A percentile compares a stretch with the other conserved stretches of the same genome.
Evolutionary conservation across 345 rosid genomes (phyloP).

Genomic region (Balakata baccata): DNA sequence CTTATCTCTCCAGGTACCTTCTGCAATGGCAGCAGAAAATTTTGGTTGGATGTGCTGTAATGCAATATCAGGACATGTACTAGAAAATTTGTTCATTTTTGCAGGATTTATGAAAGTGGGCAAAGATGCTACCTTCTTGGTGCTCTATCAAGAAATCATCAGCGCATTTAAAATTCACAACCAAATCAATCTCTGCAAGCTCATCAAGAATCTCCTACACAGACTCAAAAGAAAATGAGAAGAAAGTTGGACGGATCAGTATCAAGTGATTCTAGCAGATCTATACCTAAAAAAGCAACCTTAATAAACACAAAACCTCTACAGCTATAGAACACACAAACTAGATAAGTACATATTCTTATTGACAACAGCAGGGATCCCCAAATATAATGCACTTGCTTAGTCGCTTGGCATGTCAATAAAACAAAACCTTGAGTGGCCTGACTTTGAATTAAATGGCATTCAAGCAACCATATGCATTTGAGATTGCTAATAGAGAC

Average conservation of each 20-base stretch:
- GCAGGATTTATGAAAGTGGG: not conserved
- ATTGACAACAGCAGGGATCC: not conserved
- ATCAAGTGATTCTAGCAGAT: not conserved
- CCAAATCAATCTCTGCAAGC: slow-evolving; percentile 29
- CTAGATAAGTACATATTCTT: not conserved
- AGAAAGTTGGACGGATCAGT: not conserved
- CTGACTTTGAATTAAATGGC: not conserved
- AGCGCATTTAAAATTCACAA: slow-evolving; percentile 21
- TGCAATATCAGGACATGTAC: not conserved
- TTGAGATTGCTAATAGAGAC: slow-evolving; percentile 1
- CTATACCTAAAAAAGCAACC: not conserved
- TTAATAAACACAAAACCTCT: not conserved
- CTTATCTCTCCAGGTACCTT: slow-evolving; percentile 16
- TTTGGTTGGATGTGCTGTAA: not conserved
- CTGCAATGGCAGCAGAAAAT: slow-evolving; percentile 13
- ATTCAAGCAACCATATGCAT: not conserved
- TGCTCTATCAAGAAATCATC: slow-evolving; percentile 13
- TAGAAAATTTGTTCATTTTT: not conserved
- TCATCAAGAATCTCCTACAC: slow-evolving; percentile 30
- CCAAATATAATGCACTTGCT: not conserved
- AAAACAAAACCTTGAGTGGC: not conserved
- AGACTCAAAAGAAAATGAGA: not conserved
- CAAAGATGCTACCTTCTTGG: slow-evolving; percentile 14
- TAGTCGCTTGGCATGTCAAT: not conserved
- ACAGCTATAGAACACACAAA: not conserved